Base-by-base conservation (phyloP, 805 yeast species). In the Ogataea pini region DNA sequence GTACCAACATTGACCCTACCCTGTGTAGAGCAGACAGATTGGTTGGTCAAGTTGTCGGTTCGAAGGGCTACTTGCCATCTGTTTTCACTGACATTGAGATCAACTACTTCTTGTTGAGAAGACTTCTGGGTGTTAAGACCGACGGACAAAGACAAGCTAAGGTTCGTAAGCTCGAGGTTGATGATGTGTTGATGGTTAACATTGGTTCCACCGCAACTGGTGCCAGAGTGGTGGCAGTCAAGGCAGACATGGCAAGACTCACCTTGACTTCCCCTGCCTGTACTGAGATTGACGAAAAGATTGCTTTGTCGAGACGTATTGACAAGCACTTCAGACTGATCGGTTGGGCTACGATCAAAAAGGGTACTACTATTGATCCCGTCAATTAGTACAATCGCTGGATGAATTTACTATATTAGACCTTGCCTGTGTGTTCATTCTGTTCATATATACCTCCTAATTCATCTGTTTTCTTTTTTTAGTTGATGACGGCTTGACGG, bases 261-360 rank as follows among this genome's bases (percentile, higher is more conserved):
- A 90, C 89, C 67, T 80, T 94, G 68, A 92, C 98, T 41, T 85
- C 96, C 41, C 99, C 99, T 48, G 99, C 98, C 42, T 94, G 99
- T 83, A 92, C 99, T 32, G 97, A 92, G 77, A 80, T 92, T 44
- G 89, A 95, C 60, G 99, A 94, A 77, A 92, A 94, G 85, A 92
- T 94, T 71, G 99, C 99, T 33, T 77, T 94, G 66, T 90, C 97
- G 38, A 88, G 99, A 80, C 91, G 99, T 82, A 94, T 94, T 63
- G 99, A 94, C 70, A 92, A 92, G 82, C 99, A 94, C 72, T 94
- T 97, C 96, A 94, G 99, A 80, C 80, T 94, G 70, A 94, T 94
- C 75, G 99, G 99, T 63, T 94, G 99, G 99, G 99, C 99, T 61
- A 90, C 96, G 44, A 92, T 91, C 69, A 87, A 87, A 74, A 89